phyloP scores from a whole-genome alignment of 805 yeast species.

The Tetrapisispora arboricola region DNA sequence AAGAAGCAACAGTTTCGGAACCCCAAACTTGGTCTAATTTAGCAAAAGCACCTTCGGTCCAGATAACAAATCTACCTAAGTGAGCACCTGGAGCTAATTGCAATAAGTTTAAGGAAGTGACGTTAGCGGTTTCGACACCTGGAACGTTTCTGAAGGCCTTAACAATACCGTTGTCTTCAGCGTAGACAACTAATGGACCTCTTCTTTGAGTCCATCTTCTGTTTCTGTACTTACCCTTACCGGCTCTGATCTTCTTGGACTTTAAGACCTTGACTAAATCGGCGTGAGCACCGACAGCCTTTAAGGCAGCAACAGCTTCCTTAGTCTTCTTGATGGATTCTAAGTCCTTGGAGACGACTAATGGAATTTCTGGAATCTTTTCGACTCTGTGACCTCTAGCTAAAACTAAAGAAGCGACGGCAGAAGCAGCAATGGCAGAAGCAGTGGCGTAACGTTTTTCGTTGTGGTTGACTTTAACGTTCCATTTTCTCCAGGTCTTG shows the following conservation, averaged over 20 bases:
- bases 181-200: constrained; percentile 98
- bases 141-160: constrained; percentile 99
- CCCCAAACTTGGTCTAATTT: constrained; percentile 96
- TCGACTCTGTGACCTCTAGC: constrained; percentile 99
- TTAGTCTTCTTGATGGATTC: constrained; percentile 94
- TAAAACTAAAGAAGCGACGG: constrained; percentile 93
- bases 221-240: constrained; percentile 99
- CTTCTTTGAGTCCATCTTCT: constrained; percentile 99
- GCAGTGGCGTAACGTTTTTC: constrained; percentile 99
- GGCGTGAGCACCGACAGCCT: constrained; percentile 98
- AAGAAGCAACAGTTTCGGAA: constrained; percentile 71
- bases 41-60: constrained; percentile 98
- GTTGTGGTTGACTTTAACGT: constrained; percentile 99
- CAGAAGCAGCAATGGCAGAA: constrained; percentile 98
- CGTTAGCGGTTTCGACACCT: constrained; percentile 97
- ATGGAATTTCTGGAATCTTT: constrained; percentile 95
- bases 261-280: constrained; percentile 96
- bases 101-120: constrained; percentile 83
- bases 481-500: constrained; percentile 99
- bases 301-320: constrained; percentile 96
- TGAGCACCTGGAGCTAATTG: constrained; percentile 99
- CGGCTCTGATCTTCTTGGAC: constrained; percentile 98
- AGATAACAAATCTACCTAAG: constrained; percentile 98
- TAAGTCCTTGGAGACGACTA: constrained; percentile 87
- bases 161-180: constrained; percentile 93